These are phyloP conservation scores for Suhomyces sp. DNA, from an alignment of 805 yeast species.

Conservation along the genomic window DNA sequence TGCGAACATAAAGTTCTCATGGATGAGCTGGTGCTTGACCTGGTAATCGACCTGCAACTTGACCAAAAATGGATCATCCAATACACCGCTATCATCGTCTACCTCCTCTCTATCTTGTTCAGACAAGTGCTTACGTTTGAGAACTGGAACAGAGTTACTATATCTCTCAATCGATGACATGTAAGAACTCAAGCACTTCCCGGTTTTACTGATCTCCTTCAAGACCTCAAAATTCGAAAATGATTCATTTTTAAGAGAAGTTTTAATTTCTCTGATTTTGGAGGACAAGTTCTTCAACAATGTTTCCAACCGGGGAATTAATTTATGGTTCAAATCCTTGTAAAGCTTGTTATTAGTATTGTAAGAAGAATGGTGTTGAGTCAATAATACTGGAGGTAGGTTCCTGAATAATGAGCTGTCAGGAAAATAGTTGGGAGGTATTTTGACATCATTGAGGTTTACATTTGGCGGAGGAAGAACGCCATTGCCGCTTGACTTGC, in stretches of 20 bases:
- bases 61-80: conserved; percentile 42
- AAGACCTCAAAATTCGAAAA: conserved; percentile 36
- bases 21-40: conserved; percentile 38
- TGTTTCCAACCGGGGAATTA: conserved; percentile 37
- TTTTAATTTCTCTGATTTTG: conserved; percentile 42
- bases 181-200: conserved; percentile 43
- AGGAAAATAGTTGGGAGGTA: conserved; percentile 24
- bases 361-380: conserved; percentile 32
- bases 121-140: conserved; percentile 15
- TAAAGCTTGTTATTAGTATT: conserved; percentile 25
- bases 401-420: conserved; percentile 23
- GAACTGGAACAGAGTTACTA: conserved; percentile 34
- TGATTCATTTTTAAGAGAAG: conserved; percentile 39
- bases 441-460: conserved; percentile 15
- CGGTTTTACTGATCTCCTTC: conserved; percentile 56
- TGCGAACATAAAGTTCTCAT: conserved; percentile 42
- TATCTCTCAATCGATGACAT: conserved; percentile 33
- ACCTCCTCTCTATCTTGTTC: conserved; percentile 20
- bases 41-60: conserved; percentile 40
- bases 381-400: conserved; percentile 31
- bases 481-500: background rate
- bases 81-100: conserved; percentile 24
- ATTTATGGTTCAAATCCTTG: conserved; percentile 30
- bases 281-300: conserved; percentile 32
- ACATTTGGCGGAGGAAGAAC: background rate